phyloP scores from a whole-genome alignment of 108 stramenopile genomes.

The Phaeodactylum tricornutum region DNA sequence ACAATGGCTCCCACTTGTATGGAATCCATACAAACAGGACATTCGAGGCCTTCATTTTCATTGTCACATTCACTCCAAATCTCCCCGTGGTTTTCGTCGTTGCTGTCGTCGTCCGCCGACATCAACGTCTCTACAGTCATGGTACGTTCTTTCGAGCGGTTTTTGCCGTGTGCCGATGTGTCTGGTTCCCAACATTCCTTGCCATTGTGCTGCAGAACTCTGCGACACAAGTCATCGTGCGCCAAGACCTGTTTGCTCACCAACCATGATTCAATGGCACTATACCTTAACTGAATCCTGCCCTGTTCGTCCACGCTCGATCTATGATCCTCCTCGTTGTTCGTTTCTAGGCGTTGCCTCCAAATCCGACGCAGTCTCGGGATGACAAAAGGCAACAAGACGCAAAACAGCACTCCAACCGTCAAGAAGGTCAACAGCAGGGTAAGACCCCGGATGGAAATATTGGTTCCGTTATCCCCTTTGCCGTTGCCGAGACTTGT shows the following conservation, averaged over 20 bases:
- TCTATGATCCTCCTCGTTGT: not conserved
- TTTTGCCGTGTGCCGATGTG: not conserved
- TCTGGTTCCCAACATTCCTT: no score
- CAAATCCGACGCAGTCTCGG: not conserved
- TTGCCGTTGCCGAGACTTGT: no score
- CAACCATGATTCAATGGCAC: conserved; percentile 31
- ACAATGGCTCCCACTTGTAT: conserved; percentile 28
- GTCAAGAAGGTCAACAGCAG: not conserved
- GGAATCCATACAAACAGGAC: conserved; percentile 40
- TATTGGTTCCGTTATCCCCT: no score
- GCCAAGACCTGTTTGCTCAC: conserved; percentile 17
- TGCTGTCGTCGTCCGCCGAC: not conserved
- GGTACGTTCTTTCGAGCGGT: not conserved
- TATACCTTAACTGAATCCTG: conserved; percentile 9
- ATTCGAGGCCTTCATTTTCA: conserved; percentile 5
- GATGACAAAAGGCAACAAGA: not conserved
- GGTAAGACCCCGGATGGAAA: no score
- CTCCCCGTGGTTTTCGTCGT: not conserved
- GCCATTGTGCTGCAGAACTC: no score
- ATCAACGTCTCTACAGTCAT: not conserved
- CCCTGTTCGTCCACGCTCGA: not conserved
- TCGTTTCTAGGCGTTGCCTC: not conserved
- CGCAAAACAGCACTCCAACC: not conserved
- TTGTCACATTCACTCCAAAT: not conserved
- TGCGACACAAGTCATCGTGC: conserved; percentile 1